Percentiles rank a stretch among this genome's conserved stretches.
These are phyloP conservation scores for Ascomycota sp. DNA, from an alignment of 2,329 filamentous ascomycete species.

Conservation along the genomic window DNA sequence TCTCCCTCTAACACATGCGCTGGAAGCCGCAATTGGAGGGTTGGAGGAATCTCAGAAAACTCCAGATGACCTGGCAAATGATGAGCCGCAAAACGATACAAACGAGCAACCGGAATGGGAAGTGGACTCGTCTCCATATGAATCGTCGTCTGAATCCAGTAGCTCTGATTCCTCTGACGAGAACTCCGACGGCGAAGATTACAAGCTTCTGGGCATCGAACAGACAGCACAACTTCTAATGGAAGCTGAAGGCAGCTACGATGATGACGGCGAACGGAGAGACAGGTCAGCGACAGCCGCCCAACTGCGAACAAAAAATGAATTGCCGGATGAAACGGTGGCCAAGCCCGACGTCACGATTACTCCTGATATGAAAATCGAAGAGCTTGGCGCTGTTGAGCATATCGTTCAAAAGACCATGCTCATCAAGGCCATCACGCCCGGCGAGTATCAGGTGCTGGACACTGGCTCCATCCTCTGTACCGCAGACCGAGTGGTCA, in stretches of 20 bases:
- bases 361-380: constrained; percentile 55
- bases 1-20: constrained; percentile 18
- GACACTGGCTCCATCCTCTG: constrained; percentile 73
- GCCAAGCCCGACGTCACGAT: constrained; percentile 65
- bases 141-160: constrained; percentile 41
- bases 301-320: constrained; percentile 64
- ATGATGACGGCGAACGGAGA: constrained; percentile 45
- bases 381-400: constrained; percentile 55
- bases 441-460: constrained; percentile 68
- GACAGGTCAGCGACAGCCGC: constrained; percentile 17
- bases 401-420: constrained; percentile 59
- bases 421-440: constrained; percentile 57
- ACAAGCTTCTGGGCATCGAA: constrained; percentile 57
- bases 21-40: constrained; percentile 23
- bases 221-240: constrained; percentile 74
- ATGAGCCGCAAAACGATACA: constrained; percentile 11
- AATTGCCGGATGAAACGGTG: constrained; percentile 40
- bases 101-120: constrained; percentile 61
- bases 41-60: constrained; percentile 7
- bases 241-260: constrained; percentile 60
- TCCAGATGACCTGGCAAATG: constrained; percentile 1
- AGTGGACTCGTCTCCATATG: constrained; percentile 54
- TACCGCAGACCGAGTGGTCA: constrained; percentile 49
- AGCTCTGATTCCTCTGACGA: constrained; percentile 36
- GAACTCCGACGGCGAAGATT: constrained; percentile 38